phyloP scores from a whole-genome alignment of 2,329 filamentous ascomycete genomes.

The Lachnellula hyalina region DNA sequence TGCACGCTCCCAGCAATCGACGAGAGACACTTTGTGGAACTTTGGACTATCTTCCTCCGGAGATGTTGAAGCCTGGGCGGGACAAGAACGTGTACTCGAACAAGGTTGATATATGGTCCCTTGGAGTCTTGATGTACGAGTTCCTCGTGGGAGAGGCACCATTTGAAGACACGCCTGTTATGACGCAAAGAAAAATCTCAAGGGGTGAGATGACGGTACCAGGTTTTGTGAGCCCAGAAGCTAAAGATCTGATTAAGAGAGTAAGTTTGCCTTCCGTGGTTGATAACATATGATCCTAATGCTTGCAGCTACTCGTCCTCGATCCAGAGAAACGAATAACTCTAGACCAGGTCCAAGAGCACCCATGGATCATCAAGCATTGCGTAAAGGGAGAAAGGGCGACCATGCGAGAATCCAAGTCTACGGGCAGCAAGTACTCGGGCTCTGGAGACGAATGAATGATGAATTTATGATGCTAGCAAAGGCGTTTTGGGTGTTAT shows the following conservation, averaged over 20 bases:
- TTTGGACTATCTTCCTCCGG: conserved; percentile 91
- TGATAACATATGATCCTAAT: conserved; percentile 17
- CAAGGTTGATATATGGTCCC: conserved; percentile 93
- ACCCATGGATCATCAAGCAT: conserved; percentile 97
- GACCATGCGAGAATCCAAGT: conserved; percentile 31
- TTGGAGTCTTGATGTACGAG: conserved; percentile 93
- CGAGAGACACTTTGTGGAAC: conserved; percentile 96
- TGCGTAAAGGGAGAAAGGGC: conserved; percentile 50
- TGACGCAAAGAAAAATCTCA: conserved; percentile 88
- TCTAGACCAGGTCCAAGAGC: conserved; percentile 79
- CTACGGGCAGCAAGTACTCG: conserved; percentile 28
- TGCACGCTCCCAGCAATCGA: conserved; percentile 92
- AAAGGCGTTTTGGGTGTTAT: conserved; percentile 23
- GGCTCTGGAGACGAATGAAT: conserved; percentile 24
- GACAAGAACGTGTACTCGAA: conserved; percentile 78
- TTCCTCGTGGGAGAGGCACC: conserved; percentile 94
- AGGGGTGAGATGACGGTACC: conserved; percentile 90
- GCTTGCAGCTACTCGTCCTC: conserved; percentile 69
- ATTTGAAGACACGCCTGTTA: conserved; percentile 90
- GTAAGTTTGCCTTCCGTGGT: conserved; percentile 43
- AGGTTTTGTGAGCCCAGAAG: conserved; percentile 83
- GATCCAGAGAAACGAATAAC: conserved; percentile 91
- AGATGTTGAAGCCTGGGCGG: conserved; percentile 84
- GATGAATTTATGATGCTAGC: conserved; percentile 21
- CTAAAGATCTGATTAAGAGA: conserved; percentile 85